These are phyloP conservation scores for Aspergillus saccharolyticus DNA, from an alignment of 495 filamentous ascomycete species.

Conservation along the genomic window DNA sequence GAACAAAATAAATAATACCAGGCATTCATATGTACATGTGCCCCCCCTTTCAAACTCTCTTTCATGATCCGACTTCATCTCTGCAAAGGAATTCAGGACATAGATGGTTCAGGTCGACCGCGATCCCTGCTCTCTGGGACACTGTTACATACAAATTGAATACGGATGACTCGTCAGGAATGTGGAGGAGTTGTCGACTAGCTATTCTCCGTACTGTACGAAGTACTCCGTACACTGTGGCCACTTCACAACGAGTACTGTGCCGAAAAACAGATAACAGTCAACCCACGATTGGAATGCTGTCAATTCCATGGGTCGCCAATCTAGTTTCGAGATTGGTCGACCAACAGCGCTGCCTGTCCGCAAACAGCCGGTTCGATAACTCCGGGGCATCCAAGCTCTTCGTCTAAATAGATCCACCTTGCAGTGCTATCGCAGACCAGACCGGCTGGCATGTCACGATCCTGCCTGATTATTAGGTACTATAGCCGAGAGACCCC, in stretches of 20 bases:
- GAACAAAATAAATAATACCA: too few species aligned
- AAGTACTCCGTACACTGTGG: background rate
- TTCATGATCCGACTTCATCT: background rate
- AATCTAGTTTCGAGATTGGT: constrained; percentile 2
- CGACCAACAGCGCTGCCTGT: background rate
- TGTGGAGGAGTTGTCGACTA: background rate
- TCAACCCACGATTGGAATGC: constrained; percentile 8
- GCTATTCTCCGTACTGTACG: background rate
- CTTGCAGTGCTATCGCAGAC: constrained; percentile 1
- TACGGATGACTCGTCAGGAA: background rate
- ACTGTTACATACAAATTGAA: background rate
- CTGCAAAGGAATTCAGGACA: background rate
- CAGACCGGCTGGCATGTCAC: constrained; percentile 3
- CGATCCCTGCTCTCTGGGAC: background rate
- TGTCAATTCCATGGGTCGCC: constrained; percentile 4
- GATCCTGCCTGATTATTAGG: background rate
- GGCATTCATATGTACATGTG: background rate
- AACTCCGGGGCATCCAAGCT: background rate
- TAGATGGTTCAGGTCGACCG: background rate
- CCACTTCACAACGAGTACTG: background rate
- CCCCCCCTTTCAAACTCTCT: background rate
- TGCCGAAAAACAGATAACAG: background rate
- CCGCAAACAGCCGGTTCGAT: constrained; percentile 3
- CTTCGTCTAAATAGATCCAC: background rate
- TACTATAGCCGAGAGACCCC: background rate